Evolutionary conservation across 2,329 filamentous ascomycete genomes (phyloP), one percentile per base, ranked within the genome.

Genomic region (Daldinia sp.): DNA sequence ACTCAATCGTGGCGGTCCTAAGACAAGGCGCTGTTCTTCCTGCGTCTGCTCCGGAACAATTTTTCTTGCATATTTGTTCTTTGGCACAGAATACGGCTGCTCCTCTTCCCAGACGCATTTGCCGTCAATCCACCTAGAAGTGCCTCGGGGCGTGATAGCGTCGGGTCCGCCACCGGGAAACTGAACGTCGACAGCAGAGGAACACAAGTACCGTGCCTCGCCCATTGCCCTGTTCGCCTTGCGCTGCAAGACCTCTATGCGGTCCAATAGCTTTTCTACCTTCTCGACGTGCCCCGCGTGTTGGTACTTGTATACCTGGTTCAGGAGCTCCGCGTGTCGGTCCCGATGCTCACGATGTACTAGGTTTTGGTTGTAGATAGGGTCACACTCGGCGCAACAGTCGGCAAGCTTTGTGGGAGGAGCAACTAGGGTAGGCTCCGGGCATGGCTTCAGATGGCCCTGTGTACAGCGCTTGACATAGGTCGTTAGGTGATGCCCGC

Each of bases 311-410:
- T 76, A 71, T 19, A 72, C 45, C 32, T 67, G 63, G 43, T 68
- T 64, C 37, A 71, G 56, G 8, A 70, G 58, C 61, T 60, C 55
- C 3, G 17, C 19, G 21, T 56, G 61, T 3, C 39, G 29, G 6
- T 15, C n/a, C 4, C 43, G 54, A 4, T 57, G 62, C 2, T 60
- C 30, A 0, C 64, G 63, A 3, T 69, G 70, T 15, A 74, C 72
- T 34, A 61, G 68, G 19, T 50, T 57, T 9, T 63, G 66, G 17
- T 58, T 59, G 43, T 71, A 70, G 0, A 70, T 69, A 0, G 74
- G 72, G 50, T 79, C 76, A 62, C 78, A 80, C 4, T 63, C 51
- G 6, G 76, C 73, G 67, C 78, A 80, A n/a, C 74, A 77, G 64
- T 77, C 77, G 39, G 73, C 60, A 41, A 79, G 52, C 56, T 71